phyloP scores from a whole-genome alignment of 192 early-diverging fungal species.

The Coemansia sp. region DNA sequence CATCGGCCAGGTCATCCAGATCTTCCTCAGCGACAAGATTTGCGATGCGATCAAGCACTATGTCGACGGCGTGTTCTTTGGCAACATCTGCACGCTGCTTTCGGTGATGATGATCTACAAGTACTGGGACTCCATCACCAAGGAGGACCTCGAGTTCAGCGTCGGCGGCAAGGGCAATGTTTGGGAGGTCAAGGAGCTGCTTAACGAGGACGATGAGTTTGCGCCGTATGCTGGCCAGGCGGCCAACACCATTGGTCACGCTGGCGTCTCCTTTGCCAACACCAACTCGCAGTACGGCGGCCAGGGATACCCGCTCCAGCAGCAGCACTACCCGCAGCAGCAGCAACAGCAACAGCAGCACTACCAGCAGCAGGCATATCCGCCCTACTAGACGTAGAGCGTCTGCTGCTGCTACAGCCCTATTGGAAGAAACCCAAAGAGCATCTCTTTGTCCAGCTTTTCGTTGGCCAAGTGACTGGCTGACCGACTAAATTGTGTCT shows the following conservation, averaged over 20 bases:
- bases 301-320: conserved; percentile 27
- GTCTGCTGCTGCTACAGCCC: not conserved
- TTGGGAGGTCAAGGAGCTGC: conserved; percentile 78
- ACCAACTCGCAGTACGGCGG: conserved; percentile 42
- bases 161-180: conserved; percentile 73
- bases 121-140: conserved; percentile 99
- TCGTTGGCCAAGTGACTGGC: not conserved
- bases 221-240: conserved; percentile 49
- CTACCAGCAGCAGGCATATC: conserved; percentile 31
- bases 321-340: conserved; percentile 19
- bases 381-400: conserved; percentile 23
- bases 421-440: not conserved
- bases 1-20: conserved; percentile 78
- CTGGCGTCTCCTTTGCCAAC: conserved; percentile 52
- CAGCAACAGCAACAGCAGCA: conserved; percentile 20
- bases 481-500: not conserved
- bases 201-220: conserved; percentile 54
- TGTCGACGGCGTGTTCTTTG: conserved; percentile 97
- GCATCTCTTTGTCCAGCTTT: not conserved
- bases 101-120: conserved; percentile 99
- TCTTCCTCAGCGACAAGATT: conserved; percentile 74
- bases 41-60: conserved; percentile 92
- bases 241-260: conserved; percentile 49
- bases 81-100: conserved; percentile 81
- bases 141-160: conserved; percentile 95